These are phyloP conservation scores for Tylopilus balloui DNA, from an alignment of 768 basidiomycete genomes.

Conservation along the genomic window DNA sequence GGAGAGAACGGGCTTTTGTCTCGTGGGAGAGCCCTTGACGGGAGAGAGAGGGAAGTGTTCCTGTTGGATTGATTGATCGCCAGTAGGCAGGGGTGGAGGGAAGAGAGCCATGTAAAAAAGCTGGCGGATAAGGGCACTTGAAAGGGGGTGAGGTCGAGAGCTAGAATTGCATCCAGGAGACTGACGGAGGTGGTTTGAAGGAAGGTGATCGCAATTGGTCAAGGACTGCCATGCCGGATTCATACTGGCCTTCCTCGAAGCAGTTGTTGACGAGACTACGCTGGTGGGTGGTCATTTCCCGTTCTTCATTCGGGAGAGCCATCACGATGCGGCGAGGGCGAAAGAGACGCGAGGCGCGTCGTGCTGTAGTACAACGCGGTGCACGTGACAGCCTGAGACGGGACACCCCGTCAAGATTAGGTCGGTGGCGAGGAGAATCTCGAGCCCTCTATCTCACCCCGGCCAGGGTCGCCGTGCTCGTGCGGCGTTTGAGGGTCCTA, in stretches of 20 bases:
- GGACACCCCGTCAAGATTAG: not conserved
- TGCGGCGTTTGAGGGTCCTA: constrained; percentile 5
- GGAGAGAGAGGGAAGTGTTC: constrained; percentile 30
- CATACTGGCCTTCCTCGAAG: constrained; percentile 75
- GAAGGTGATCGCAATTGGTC: constrained; percentile 57
- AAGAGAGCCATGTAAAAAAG: constrained; percentile 69
- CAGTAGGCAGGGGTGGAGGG: constrained; percentile 35
- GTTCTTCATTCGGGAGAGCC: constrained; percentile 27
- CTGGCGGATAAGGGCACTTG: constrained; percentile 57
- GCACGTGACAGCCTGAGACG: constrained; percentile 18
- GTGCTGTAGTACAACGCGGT: constrained; percentile 12
- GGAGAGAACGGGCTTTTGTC: constrained; percentile 39
- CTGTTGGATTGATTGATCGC: constrained; percentile 15
- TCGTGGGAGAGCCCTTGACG: constrained; percentile 45
- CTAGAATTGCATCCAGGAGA: constrained; percentile 11
- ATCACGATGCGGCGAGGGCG: not conserved
- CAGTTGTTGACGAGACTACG: constrained; percentile 63
- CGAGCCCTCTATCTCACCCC: not conserved
- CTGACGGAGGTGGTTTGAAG: constrained; percentile 57
- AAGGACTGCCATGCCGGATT: constrained; percentile 58
- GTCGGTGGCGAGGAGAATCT: not conserved
- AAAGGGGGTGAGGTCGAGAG: constrained; percentile 11
- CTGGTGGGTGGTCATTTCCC: constrained; percentile 45
- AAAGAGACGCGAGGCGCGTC: constrained; percentile 6
- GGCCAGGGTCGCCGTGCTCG: constrained; percentile 2